A percentile compares a stretch with the other conserved stretches of the same genome.
Conservation (phyloP, 768 basidiomycete genomes). For the Leccinellum luteum region DNA sequence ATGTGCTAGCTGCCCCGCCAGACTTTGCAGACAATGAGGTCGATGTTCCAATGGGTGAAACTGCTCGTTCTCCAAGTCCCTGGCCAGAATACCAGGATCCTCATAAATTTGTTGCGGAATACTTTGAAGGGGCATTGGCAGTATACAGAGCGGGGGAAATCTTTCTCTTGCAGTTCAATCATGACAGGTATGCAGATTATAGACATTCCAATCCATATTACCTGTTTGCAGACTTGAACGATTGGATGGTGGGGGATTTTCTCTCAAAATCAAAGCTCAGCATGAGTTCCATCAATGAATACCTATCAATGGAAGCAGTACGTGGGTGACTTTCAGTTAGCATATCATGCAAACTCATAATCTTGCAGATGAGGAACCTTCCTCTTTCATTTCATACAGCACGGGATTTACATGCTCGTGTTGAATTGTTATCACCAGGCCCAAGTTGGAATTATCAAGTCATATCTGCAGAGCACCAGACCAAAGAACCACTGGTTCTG, state of each 20-base stretch:
- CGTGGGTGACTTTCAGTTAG: not conserved
- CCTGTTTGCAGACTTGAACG: conserved; percentile 29
- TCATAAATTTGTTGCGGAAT: not conserved
- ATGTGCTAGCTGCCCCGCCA: too few relatives aligned
- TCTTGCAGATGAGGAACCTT: not conserved
- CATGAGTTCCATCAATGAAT: conserved; percentile 28
- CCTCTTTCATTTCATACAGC: not conserved
- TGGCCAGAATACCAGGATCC: not conserved
- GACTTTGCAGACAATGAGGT: too few relatives aligned
- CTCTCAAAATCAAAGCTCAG: conserved; percentile 28
- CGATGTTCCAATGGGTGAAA: too few relatives aligned
- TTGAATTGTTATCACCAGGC: not conserved
- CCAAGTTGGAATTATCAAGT: not conserved
- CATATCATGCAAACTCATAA: not conserved
- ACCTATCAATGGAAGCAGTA: conserved; percentile 28
- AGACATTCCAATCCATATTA: conserved; percentile 21
- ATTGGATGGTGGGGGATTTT: conserved; percentile 34
- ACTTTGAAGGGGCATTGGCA: not conserved
- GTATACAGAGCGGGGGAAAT: not conserved
- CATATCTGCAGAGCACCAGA: not conserved
- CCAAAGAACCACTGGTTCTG: not conserved
- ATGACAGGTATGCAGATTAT: not conserved
- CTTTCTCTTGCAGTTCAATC: not conserved
- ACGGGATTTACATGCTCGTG: not conserved
- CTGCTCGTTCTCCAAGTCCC: not conserved